Conservation (phyloP, 176 grass and related monocot species). For the Eleusine coracana region DNA sequence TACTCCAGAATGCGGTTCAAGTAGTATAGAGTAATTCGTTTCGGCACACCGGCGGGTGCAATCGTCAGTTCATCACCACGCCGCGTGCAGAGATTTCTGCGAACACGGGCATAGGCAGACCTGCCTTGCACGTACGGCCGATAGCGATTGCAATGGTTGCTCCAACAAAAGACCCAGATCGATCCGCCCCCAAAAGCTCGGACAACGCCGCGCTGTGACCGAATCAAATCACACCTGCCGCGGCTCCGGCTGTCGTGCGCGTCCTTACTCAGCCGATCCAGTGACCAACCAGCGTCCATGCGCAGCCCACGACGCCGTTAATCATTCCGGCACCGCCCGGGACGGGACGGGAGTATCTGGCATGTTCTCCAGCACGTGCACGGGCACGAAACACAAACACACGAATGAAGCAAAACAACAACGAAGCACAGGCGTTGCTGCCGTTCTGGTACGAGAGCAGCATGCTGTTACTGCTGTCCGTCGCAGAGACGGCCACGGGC, state of each 20-base stretch:
- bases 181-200: constrained; percentile 40
- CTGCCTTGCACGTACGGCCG: not conserved
- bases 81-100: not conserved
- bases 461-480: not conserved
- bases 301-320: constrained; percentile 25
- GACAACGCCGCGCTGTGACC: constrained; percentile 42
- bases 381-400: not conserved
- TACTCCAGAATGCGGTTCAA: no score
- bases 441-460: not conserved
- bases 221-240: constrained; percentile 44
- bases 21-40: no score
- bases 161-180: constrained; percentile 39
- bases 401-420: not conserved
- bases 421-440: not conserved
- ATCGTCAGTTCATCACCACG: not conserved
- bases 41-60: not conserved
- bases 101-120: not conserved
- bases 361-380: constrained; percentile 28
- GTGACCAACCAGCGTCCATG: not conserved
- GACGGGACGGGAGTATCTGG: not conserved
- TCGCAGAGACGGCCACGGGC: not conserved
- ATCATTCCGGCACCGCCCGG: not conserved
- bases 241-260: not conserved
- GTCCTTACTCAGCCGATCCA: constrained; percentile 1
- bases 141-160: not conserved